Conservation (phyloP, 345 rosid genomes). For the Viola odorata region DNA sequence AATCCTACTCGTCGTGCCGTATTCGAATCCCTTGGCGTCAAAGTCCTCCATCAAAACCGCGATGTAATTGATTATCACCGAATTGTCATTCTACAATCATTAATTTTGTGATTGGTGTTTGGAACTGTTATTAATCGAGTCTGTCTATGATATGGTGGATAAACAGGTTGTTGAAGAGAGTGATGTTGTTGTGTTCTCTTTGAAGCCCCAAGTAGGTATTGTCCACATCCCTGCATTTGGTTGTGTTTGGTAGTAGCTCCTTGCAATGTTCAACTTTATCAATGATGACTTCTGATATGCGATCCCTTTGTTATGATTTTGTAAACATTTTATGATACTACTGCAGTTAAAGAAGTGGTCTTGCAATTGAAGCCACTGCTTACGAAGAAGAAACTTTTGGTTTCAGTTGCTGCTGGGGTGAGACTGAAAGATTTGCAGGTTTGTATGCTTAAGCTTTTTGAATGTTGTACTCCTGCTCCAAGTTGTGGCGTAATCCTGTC, state of each 20-base stretch:
- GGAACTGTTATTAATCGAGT: neutral
- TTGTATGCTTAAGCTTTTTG: conserved; percentile 8
- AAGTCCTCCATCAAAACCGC: conserved; percentile 38
- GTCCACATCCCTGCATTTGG: neutral
- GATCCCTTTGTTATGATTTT: neutral
- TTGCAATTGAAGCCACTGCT: conserved; percentile 53
- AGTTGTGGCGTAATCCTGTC: too few species aligned
- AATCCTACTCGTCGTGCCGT: conserved; percentile 49
- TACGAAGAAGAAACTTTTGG: conserved; percentile 66
- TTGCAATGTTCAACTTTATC: neutral
- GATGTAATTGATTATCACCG: conserved; percentile 53
- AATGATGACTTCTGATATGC: neutral
- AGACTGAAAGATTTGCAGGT: conserved; percentile 84
- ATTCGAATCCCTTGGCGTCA: conserved; percentile 75
- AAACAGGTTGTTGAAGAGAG: conserved; percentile 69
- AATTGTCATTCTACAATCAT: neutral
- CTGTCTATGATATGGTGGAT: conserved; percentile 1
- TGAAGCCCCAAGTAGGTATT: conserved; percentile 87
- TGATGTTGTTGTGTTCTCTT: conserved; percentile 80
- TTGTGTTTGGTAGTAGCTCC: neutral
- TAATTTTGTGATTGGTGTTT: conserved; percentile 1
- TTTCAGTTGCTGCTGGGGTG: conserved; percentile 85
- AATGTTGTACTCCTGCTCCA: too few species aligned
- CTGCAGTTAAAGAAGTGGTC: conserved; percentile 60
- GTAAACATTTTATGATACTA: neutral